Evolutionary conservation across 345 rosid species (phyloP).

Genomic region (Isatis tinctoria): DNA sequence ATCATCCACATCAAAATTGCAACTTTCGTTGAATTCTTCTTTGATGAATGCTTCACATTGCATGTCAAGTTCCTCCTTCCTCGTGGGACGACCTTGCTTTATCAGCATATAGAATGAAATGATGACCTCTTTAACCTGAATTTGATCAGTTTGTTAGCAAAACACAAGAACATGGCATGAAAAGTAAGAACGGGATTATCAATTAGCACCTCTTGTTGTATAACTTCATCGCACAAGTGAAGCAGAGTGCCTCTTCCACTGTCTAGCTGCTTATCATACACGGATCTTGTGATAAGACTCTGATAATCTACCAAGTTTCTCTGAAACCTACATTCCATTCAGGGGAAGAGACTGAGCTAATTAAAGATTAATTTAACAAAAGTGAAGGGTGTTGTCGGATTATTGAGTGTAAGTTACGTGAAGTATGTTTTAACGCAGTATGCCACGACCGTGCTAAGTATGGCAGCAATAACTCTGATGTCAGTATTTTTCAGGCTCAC

Average conservation of each 20-base stretch:
- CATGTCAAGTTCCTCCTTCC: conserved; percentile 52
- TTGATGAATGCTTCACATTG: conserved; percentile 55
- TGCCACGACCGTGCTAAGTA: conserved; percentile 59
- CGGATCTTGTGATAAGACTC: conserved; percentile 62
- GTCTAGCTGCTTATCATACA: conserved; percentile 78
- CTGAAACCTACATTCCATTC: conserved; percentile 52
- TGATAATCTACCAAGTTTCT: conserved; percentile 64
- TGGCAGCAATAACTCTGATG: conserved; percentile 57
- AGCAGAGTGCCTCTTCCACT: conserved; percentile 87
- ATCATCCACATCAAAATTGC: conserved; percentile 81
- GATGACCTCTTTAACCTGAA: conserved; percentile 86
- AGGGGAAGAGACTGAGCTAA: background rate
- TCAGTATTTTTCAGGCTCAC: conserved; percentile 58
- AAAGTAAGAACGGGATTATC: background rate
- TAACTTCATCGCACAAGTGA: conserved; percentile 76
- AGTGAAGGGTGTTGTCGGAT: background rate
- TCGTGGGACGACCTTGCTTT: conserved; percentile 49
- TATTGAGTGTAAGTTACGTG: conserved; percentile 37
- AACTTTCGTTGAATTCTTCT: conserved; percentile 48
- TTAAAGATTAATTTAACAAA: background rate
- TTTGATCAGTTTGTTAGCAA: background rate
- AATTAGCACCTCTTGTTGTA: conserved; percentile 52
- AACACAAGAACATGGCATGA: background rate
- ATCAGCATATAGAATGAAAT: conserved; percentile 61
- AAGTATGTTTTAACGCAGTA: conserved; percentile 69